Percentiles rank a stretch among this genome's conserved stretches.
These are phyloP conservation scores for Scheffersomyces quercinus DNA, from an alignment of 1,139 yeast genomes.

Conservation along the genomic window DNA sequence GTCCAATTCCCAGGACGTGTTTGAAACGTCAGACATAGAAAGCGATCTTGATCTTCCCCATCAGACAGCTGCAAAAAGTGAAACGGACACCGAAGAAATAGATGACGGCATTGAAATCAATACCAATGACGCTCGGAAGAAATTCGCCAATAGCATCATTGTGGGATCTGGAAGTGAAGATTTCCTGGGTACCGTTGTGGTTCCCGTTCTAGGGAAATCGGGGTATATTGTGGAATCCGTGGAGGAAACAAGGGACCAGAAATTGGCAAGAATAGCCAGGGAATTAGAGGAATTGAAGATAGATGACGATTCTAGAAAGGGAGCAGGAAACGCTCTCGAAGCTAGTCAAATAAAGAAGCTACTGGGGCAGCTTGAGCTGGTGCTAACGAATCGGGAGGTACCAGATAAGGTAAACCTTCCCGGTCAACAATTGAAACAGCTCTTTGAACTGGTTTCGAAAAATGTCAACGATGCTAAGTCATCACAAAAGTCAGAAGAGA, in stretches of 20 bases:
- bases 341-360: neutral
- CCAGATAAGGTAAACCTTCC: too few relatives aligned
- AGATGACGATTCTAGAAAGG: constrained; percentile 7
- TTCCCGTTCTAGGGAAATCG: constrained; percentile 16
- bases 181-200: constrained; percentile 37
- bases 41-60: constrained; percentile 22
- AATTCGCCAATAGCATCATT: constrained; percentile 19
- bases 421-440: neutral
- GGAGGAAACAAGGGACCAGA: constrained; percentile 44
- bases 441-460: neutral
- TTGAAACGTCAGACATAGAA: constrained; percentile 54
- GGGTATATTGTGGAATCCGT: constrained; percentile 28
- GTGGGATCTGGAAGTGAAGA: constrained; percentile 20
- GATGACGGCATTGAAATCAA: constrained; percentile 18
- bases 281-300: constrained; percentile 43
- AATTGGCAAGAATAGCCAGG: constrained; percentile 42
- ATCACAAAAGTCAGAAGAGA: neutral
- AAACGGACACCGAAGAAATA: constrained; percentile 16
- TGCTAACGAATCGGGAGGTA: neutral
- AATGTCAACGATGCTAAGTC: neutral
- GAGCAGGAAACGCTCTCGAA: constrained; percentile 1
- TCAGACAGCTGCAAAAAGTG: constrained; percentile 6
- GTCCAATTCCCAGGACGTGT: constrained; percentile 35
- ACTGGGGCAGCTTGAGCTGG: neutral
- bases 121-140: constrained; percentile 21